A percentile compares a stretch with the other conserved stretches of the same genome.
Conservation (phyloP, 192 early-diverging fungal genomes). For the Gigaspora rosea region DNA sequence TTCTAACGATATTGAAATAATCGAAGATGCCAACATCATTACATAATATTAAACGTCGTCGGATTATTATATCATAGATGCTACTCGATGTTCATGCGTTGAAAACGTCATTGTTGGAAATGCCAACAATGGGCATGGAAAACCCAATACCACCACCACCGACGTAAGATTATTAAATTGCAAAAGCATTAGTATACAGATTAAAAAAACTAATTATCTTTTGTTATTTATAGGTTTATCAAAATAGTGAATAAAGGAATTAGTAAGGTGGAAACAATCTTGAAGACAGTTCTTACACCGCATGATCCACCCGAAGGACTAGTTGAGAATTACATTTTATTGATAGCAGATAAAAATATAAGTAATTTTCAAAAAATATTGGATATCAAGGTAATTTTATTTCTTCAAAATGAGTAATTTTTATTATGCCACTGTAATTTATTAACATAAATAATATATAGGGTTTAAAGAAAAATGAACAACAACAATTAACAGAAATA, state of each 20-base stretch:
- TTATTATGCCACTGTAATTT: not conserved
- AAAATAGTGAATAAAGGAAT: slow-evolving; percentile 85
- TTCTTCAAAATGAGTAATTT: not conserved
- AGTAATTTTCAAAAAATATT: slow-evolving; percentile 78
- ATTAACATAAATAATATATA: not conserved
- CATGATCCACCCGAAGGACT: slow-evolving; percentile 81
- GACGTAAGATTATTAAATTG: slow-evolving; percentile 47
- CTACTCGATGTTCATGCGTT: slow-evolving; percentile 92
- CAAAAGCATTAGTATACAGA: not conserved
- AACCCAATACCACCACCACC: slow-evolving; percentile 54
- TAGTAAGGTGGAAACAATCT: slow-evolving; percentile 77
- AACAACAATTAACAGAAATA: slow-evolving; percentile 53
- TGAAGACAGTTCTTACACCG: slow-evolving; percentile 89
- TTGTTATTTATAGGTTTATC: slow-evolving; percentile 58
- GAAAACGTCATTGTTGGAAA: slow-evolving; percentile 76
- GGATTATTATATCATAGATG: slow-evolving; percentile 51
- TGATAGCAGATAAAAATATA: slow-evolving; percentile 73
- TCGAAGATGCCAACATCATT: not conserved
- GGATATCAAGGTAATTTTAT: slow-evolving; percentile 71
- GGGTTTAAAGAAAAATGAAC: slow-evolving; percentile 64
- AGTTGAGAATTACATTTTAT: slow-evolving; percentile 85
- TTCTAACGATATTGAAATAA: not conserved
- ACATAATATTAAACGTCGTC: not conserved
- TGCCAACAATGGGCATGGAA: slow-evolving; percentile 68
- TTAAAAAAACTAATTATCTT: too few relatives aligned